Base-by-base conservation (phyloP, 225 moss, liverwort and hornwort species). In the Asterella californica region DNA sequence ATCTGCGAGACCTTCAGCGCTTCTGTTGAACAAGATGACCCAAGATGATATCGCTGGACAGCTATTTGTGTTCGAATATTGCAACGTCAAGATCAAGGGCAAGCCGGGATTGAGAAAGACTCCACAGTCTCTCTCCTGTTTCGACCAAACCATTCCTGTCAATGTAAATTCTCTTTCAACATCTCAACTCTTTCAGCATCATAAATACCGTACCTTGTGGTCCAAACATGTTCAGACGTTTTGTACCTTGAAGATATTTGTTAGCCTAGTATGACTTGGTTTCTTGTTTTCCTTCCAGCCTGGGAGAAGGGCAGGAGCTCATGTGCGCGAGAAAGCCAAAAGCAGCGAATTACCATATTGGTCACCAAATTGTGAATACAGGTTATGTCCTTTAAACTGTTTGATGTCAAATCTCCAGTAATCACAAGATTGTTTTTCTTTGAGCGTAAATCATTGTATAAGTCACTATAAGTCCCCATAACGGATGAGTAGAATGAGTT, bases 81-180 rank as follows among this genome's bases (percentile, higher is more conserved):
- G 74, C 10, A 90, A 93, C 48, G 82, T 81, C 2, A 95, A 83
- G 79, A 91, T 95, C 42, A 93, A 91, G 87, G 95, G 95, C 79
- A 89, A 88, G 83, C 85, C 86, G 34, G 85, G 89, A 24, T 81
- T 86, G 49, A 83, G 84, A 76, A 95, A 91, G 83, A 88, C 93
- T 6, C 93, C 91, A 33, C 85, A 95, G 53, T 95, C 95, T 27
- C 78, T 95, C 27, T 93, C 95, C 5, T 95, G 93, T 85, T 95
- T 95, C 80, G 95, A 95, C 22, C 88, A 89, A 63, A 95, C 95
- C 27, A 76, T 83, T n/a, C 91, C 90, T 72, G 88, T 90, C 45
- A 80, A 89, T 42, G 91, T 95, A 87, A 83, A 30, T 12, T 62
- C 47, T n/a, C 74, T 34, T 6, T 65, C 65, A 30, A 24, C 12